phyloP scores from a whole-genome alignment of 2,329 filamentous ascomycete species.

The Eutypa lata region DNA sequence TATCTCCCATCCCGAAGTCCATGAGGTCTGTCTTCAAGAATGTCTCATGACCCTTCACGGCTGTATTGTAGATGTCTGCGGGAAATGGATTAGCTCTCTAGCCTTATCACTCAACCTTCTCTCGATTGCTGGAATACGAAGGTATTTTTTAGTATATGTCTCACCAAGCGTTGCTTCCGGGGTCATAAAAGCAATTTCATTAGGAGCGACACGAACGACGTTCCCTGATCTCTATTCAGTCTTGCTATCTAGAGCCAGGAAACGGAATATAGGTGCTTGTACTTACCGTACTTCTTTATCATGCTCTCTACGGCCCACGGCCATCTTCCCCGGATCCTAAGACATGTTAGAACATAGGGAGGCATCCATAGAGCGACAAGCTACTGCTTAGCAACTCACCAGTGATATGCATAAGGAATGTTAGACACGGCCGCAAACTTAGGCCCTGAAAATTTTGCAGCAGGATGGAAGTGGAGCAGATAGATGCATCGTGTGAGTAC shows the following conservation, averaged over 20 bases:
- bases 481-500: slow-evolving; percentile 6
- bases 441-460: slow-evolving; percentile 11
- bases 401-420: slow-evolving; percentile 9
- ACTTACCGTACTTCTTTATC: slow-evolving; percentile 8
- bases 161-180: slow-evolving; percentile 6
- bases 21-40: slow-evolving; percentile 16
- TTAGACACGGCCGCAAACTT: slow-evolving; percentile 12
- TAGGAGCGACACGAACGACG: slow-evolving; percentile 12
- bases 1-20: slow-evolving; percentile 12
- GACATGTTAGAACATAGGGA: neutral
- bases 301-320: slow-evolving; percentile 10
- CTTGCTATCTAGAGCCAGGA: neutral
- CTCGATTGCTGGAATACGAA: neutral
- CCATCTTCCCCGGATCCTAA: slow-evolving; percentile 9
- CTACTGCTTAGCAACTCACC: slow-evolving; percentile 3
- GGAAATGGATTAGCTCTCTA: neutral
- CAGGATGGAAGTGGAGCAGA: slow-evolving; percentile 12
- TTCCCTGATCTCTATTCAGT: slow-evolving; percentile 2
- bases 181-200: slow-evolving; percentile 8
- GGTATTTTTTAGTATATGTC: neutral
- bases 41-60: slow-evolving; percentile 8
- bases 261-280: neutral
- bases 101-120: neutral
- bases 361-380: neutral
- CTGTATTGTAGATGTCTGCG: slow-evolving; percentile 10